A percentile compares a stretch with the other conserved stretches of the same genome.
These are phyloP conservation scores for Alternaria consortialis DNA, from an alignment of 2,329 filamentous ascomycete genomes.

Conservation along the genomic window DNA sequence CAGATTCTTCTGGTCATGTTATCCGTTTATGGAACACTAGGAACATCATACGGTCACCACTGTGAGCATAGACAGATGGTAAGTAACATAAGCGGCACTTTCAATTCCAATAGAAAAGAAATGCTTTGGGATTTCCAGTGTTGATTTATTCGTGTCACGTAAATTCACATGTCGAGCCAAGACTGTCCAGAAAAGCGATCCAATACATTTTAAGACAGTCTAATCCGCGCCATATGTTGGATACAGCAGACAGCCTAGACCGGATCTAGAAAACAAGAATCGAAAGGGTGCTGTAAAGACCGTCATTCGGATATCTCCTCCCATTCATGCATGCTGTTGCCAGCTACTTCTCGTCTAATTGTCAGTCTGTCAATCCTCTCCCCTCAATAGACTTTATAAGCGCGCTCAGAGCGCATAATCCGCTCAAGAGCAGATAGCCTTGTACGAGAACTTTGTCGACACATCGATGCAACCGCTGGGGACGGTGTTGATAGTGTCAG, in stretches of 20 bases:
- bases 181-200: not conserved
- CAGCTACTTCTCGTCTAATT: not conserved
- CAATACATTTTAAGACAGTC: not conserved
- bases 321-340: not conserved
- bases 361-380: not conserved
- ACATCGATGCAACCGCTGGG: constrained; percentile 15
- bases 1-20: not conserved
- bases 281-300: not conserved
- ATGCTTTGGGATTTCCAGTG: not conserved
- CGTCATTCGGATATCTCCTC: not conserved
- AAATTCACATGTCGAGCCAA: not conserved
- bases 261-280: not conserved
- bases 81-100: not conserved
- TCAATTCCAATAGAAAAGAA: not conserved
- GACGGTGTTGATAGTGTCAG: constrained; percentile 2
- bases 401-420: not conserved
- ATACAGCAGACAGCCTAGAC: not conserved
- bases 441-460: constrained; percentile 6
- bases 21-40: not conserved
- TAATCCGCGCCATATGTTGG: not conserved
- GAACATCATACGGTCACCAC: not conserved
- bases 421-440: constrained; percentile 8
- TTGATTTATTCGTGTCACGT: not conserved
- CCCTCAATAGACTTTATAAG: not conserved
- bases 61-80: not conserved